phyloP scores from a whole-genome alignment of 495 filamentous ascomycete species.

The Daldinia caldariorum region DNA sequence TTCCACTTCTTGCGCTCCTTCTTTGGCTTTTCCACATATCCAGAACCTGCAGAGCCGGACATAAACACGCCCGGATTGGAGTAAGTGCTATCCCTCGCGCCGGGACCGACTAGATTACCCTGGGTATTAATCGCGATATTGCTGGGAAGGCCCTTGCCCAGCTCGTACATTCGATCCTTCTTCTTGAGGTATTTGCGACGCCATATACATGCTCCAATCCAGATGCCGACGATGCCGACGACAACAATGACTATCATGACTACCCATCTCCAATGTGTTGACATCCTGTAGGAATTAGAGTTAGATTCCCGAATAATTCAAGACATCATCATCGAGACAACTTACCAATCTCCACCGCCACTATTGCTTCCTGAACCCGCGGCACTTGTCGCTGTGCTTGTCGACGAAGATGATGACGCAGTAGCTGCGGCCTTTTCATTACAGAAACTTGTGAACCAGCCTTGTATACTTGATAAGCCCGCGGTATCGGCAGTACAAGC shows the following conservation, averaged over 20 bases:
- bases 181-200: constrained; percentile 61
- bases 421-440: constrained; percentile 39
- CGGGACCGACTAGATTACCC: constrained; percentile 47
- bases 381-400: constrained; percentile 35
- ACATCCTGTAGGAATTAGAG: constrained; percentile 52
- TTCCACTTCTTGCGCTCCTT: constrained; percentile 57
- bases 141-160: constrained; percentile 52
- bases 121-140: constrained; percentile 46
- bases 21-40: constrained; percentile 42
- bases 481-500: constrained; percentile 47
- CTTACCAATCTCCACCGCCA: constrained; percentile 47
- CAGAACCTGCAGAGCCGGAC: constrained; percentile 40
- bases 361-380: constrained; percentile 23
- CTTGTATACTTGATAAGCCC: constrained; percentile 55
- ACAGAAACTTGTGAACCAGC: constrained; percentile 62
- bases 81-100: constrained; percentile 43
- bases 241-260: constrained; percentile 64
- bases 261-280: constrained; percentile 64
- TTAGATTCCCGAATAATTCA: constrained; percentile 12
- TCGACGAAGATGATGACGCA: constrained; percentile 40
- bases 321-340: not conserved
- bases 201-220: constrained; percentile 64
- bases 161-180: constrained; percentile 61
- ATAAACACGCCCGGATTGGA: constrained; percentile 44
- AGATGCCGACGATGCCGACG: constrained; percentile 61